Evolutionary conservation across 2,329 filamentous ascomycete species (phyloP), one percentile per base, ranked within the genome.

Genomic region (Cytospora schulzeri): DNA sequence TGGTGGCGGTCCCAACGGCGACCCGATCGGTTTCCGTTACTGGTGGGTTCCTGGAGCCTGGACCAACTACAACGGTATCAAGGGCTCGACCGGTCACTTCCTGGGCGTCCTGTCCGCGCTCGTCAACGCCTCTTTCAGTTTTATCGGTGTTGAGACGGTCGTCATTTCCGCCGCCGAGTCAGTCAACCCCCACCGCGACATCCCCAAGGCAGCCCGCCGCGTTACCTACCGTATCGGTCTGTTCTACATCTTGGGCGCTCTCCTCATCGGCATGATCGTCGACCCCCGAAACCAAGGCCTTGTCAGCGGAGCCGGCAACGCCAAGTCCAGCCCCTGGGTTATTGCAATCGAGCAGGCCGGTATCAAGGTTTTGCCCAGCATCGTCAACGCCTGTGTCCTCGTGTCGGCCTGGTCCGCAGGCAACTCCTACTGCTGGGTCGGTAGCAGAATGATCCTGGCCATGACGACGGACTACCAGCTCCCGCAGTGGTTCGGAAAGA

Each of bases 391-490:
- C 0, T 62, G 64, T 6, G 73, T 78, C 59, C 71, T 78, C 26
- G 66, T 77, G 3, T 72, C 75, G 17, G 76, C 76, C 19, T 78
- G 76, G 76, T 77, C 75, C 2, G 76, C 76, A 0, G 76, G 76
- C 22, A 78, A 77, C 67, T 77, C 77, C 1, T 77, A 77, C 70
- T 77, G 75, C 70, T 79, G 76, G 75, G 76, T 77, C 22, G 77
- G 76, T 9, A 89, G 86, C 56, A 86, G 90, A 71, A 86, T 92
- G 26, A 79, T 93, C 11, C 87, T 90, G 71, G 88, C 87, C 64
- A 85, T 93, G 73, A 83, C 89, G 0, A 80, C 88, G 8, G 87
- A 84, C 65, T 85, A 86, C 24, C 88, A 91, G 57, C 89, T 90
- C 0, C 90, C 89, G 0, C 74, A 73, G 6, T 74, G 85, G 65